Conservation (phyloP, 345 rosid genomes). For the Bruguiera sexangula region DNA sequence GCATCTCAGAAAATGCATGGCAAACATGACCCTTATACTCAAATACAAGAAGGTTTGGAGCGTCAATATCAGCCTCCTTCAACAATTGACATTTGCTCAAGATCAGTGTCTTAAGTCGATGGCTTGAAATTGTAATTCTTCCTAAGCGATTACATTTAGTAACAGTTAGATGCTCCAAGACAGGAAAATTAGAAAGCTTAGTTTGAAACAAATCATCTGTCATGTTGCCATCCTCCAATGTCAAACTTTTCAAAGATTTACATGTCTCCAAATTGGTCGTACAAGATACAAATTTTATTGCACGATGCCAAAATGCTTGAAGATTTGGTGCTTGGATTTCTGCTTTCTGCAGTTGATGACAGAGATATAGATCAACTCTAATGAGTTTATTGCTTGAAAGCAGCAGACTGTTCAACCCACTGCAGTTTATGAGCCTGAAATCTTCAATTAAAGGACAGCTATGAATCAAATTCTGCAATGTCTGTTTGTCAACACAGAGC, state of each 20-base stretch:
- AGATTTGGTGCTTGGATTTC: conserved; percentile 26
- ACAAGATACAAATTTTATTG: conserved; percentile 8
- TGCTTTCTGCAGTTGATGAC: conserved; percentile 21
- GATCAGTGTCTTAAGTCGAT: conserved; percentile 18
- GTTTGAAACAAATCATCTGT: conserved; percentile 20
- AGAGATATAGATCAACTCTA: conserved; percentile 33
- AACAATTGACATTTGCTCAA: conserved; percentile 28
- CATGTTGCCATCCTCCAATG: conserved; percentile 23
- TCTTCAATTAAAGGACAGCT: conserved; percentile 34
- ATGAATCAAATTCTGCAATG: conserved; percentile 10
- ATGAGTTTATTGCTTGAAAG: conserved; percentile 19
- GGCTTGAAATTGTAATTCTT: conserved; percentile 17
- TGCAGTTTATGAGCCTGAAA: conserved; percentile 28
- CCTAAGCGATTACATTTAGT: conserved; percentile 25
- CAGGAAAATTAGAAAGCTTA: conserved; percentile 23
- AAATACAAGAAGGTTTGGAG: conserved; percentile 35
- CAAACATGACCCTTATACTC: conserved; percentile 28
- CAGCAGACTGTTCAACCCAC: conserved; percentile 15
- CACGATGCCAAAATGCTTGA: conserved; percentile 31
- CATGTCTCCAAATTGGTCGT: conserved; percentile 18
- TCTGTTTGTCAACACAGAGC: conserved; percentile 15
- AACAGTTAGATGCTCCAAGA: conserved; percentile 31
- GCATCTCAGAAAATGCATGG: conserved; percentile 3
- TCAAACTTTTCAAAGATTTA: conserved; percentile 26
- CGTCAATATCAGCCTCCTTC: conserved; percentile 21